Conservation (phyloP, 805 yeast species). For the Nakazawaea holstii region DNA sequence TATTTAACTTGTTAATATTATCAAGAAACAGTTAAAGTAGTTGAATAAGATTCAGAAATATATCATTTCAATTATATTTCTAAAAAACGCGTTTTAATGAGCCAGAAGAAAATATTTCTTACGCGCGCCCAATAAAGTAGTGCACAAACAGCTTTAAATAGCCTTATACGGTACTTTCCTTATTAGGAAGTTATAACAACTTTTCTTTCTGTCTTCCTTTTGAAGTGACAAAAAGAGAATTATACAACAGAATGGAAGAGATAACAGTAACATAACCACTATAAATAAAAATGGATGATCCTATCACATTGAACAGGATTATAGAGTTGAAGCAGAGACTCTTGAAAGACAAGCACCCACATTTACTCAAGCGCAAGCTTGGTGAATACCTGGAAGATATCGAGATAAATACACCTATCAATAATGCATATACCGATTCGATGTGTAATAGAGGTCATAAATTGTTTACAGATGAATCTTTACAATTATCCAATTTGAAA, state of each 20-base stretch:
- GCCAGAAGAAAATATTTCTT: not conserved
- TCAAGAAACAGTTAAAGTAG: not conserved
- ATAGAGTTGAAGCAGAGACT: conserved; percentile 7
- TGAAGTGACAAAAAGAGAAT: not conserved
- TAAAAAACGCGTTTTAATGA: not conserved
- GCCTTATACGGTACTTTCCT: not conserved
- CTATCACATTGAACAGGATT: conserved; percentile 6
- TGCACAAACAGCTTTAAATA: too few relatives aligned
- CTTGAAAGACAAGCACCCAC: not conserved
- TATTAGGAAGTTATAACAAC: not conserved
- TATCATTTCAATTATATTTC: not conserved
- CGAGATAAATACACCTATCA: conserved; percentile 9
- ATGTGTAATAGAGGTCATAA: conserved; percentile 27
- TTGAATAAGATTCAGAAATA: not conserved
- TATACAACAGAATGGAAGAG: not conserved
- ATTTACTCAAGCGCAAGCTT: not conserved
- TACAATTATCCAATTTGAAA: conserved; percentile 19
- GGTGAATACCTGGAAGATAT: conserved; percentile 4
- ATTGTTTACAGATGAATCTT: conserved; percentile 19
- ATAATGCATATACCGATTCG: conserved; percentile 10
- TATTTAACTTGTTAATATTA: not conserved
- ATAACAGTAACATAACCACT: not conserved
- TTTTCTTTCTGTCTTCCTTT: not conserved
- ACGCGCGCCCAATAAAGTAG: not conserved
- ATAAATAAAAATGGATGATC: conserved; percentile 7